Conservation (phyloP, 805 yeast genomes). For the Zygoascus biomembranicola region DNA sequence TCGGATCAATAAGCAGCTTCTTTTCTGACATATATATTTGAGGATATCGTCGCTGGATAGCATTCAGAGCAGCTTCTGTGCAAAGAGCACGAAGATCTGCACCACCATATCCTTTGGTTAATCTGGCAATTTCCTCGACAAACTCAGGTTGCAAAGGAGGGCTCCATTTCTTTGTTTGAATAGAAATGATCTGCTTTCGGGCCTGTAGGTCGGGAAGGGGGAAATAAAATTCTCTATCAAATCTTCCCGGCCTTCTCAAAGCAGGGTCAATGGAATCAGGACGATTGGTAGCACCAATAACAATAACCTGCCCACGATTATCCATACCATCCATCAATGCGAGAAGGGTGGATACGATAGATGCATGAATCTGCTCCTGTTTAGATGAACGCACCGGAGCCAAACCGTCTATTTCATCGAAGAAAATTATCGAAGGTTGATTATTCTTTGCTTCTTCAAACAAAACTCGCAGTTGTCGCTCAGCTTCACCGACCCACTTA, state of each 20-base stretch:
- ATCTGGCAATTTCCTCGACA: constrained; percentile 55
- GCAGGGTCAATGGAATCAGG: constrained; percentile 99
- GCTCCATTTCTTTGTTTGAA: constrained; percentile 85
- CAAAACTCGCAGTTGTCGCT: constrained; percentile 78
- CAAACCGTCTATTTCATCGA: constrained; percentile 95
- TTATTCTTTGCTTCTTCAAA: constrained; percentile 95
- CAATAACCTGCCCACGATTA: constrained; percentile 95
- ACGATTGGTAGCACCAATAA: constrained; percentile 95
- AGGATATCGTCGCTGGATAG: constrained; percentile 88
- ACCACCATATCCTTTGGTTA: constrained; percentile 97
- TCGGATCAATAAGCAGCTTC: constrained; percentile 66
- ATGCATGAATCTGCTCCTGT: constrained; percentile 97
- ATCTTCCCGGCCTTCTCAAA: constrained; percentile 90
- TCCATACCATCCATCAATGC: constrained; percentile 99
- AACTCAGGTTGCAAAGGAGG: constrained; percentile 59
- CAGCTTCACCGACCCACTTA: constrained; percentile 99
- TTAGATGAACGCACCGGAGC: constrained; percentile 97
- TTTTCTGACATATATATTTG: constrained; percentile 76
- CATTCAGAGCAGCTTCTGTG: constrained; percentile 88
- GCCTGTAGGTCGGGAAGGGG: constrained; percentile 82
- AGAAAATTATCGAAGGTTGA: constrained; percentile 93
- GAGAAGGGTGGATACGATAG: constrained; percentile 87
- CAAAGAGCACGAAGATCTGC: constrained; percentile 92
- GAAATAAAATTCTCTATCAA: constrained; percentile 93
- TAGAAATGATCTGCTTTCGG: constrained; percentile 66